Evolutionary conservation across 2,329 filamentous ascomycete genomes (phyloP), one percentile per base, ranked within the genome.

Genomic region (Aciculosporium take): DNA sequence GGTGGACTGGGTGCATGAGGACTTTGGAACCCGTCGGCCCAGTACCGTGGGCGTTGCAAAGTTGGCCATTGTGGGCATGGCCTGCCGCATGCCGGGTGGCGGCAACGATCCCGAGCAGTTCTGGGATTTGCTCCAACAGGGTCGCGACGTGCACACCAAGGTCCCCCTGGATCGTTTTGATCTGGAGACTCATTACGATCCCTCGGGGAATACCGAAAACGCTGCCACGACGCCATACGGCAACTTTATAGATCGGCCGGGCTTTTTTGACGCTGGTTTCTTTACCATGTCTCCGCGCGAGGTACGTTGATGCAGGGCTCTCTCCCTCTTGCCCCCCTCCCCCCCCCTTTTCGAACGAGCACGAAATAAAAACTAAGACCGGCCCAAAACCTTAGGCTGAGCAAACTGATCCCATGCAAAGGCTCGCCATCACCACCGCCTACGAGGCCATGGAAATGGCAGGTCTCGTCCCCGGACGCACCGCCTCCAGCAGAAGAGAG

Each of bases 261-360:
- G 78, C 42, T 65, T 79, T 18, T 87, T 87, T 51, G 82, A 88
- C 52, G 72, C 79, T 4, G 66, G 72, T 1, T 85, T 88, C 64
- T 87, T 87, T 69, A 82, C 82, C 56, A 84, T 87, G 72, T 85
- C 80, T 32, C 81, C 82, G 3, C 71, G 78, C 48, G 82, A 87
- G 59, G 44, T 81, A n/a, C 69, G n/a, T n/a, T n/a, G n/a, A n/a
- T n/a, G n/a, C n/a, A n/a, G n/a, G n/a, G n/a, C n/a, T n/a, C n/a
- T n/a, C n/a, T n/a, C n/a, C n/a, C n/a, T n/a, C n/a, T n/a, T n/a
- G n/a, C n/a, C n/a, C n/a, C n/a, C n/a, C n/a, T n/a, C n/a, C n/a
- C n/a, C n/a, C n/a, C n/a, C n/a, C n/a, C n/a, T n/a, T n/a, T n/a
- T n/a, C n/a, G n/a, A n/a, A n/a, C n/a, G n/a, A n/a, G n/a, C n/a